Conservation (phyloP, 441 rosid genomes). For the Brassica balearica region DNA sequence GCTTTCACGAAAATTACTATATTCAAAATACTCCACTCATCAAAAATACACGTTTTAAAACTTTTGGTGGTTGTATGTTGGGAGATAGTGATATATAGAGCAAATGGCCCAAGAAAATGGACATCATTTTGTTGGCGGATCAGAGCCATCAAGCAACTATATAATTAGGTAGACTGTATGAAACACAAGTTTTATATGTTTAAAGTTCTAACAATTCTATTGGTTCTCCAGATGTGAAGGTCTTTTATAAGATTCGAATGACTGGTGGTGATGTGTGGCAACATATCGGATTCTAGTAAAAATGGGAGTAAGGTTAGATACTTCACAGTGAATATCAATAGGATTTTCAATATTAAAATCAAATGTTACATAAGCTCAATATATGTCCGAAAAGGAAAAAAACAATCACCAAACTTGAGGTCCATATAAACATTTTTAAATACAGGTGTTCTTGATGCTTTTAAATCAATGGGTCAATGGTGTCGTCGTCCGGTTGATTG, state of each 20-base stretch:
- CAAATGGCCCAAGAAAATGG: neutral
- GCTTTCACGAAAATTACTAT: neutral
- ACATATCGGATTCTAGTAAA: neutral
- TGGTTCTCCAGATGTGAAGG: neutral
- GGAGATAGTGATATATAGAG: conserved; percentile 6
- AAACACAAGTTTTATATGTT: neutral
- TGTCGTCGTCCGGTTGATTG: neutral
- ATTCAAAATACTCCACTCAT: neutral
- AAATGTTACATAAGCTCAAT: neutral
- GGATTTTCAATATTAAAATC: neutral
- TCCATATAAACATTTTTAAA: neutral
- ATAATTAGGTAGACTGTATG: neutral
- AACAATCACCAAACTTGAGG: neutral
- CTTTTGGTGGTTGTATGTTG: conserved; percentile 1
- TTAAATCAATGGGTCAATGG: neutral
- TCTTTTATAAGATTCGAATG: neutral
- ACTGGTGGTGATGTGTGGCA: neutral
- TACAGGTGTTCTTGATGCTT: neutral
- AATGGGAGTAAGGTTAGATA: neutral
- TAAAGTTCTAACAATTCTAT: neutral
- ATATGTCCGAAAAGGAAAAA: neutral
- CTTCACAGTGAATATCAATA: neutral
- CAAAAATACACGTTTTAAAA: neutral
- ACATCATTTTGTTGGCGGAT: neutral
- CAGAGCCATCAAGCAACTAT: neutral